Evolutionary conservation across 2,329 filamentous ascomycete genomes (phyloP).

Genomic region (Pseudogymnoascus sp.): DNA sequence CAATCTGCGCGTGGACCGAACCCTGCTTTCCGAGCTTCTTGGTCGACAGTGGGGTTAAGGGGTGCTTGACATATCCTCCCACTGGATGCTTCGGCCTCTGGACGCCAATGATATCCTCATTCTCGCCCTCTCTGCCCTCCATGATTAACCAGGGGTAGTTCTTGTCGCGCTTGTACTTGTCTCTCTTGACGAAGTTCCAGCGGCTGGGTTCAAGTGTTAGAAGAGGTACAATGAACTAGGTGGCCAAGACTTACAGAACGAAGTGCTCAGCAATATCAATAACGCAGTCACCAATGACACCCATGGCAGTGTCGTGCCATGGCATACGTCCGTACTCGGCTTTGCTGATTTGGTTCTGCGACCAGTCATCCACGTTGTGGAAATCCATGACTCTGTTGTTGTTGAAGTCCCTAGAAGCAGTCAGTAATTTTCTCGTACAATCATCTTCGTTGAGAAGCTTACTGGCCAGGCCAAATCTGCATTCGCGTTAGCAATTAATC

Average conservation of each 20-base stretch:
- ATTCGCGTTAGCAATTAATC: background rate
- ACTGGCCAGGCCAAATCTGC: constrained; percentile 74
- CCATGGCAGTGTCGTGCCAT: constrained; percentile 96
- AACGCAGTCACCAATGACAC: constrained; percentile 77
- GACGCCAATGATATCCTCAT: constrained; percentile 82
- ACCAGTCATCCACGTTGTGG: constrained; percentile 83
- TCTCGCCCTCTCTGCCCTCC: constrained; percentile 64
- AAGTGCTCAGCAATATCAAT: constrained; percentile 97
- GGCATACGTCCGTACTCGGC: constrained; percentile 91
- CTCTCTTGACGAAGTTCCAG: constrained; percentile 95
- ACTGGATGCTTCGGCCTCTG: constrained; percentile 85
- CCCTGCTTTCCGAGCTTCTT: constrained; percentile 61
- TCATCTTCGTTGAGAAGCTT: background rate
- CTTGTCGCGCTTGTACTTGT: constrained; percentile 90
- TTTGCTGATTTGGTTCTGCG: constrained; percentile 86
- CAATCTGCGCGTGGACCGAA: constrained; percentile 71
- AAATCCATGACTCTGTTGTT: constrained; percentile 98
- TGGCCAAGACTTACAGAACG: constrained; percentile 43
- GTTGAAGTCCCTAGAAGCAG: constrained; percentile 63
- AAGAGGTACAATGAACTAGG: background rate
- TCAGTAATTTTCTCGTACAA: background rate
- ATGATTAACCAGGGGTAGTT: constrained; percentile 80
- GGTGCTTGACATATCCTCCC: constrained; percentile 79
- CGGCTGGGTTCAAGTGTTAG: constrained; percentile 33
- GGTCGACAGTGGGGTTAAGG: constrained; percentile 58